Percentiles rank a stretch among this genome's conserved stretches.
Evolutionary conservation across 169 alveolate genomes (phyloP).

Genomic region (Toxoplasma gondii): DNA sequence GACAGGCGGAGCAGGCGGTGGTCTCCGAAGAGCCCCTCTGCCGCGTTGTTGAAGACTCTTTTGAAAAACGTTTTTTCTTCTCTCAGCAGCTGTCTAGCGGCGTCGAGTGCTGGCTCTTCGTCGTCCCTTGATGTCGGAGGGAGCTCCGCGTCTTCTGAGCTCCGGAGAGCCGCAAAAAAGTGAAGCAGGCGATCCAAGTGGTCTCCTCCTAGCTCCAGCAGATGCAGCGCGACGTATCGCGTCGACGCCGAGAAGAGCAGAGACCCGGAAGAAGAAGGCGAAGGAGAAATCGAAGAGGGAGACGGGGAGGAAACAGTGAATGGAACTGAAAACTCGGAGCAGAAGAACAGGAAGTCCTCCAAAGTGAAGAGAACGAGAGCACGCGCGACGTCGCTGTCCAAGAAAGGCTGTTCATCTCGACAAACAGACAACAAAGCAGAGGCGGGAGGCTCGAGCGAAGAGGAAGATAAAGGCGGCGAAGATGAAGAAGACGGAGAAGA

Average conservation of each 20-base stretch:
- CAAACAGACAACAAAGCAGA: background rate
- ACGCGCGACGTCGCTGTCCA: constrained; percentile 70
- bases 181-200: constrained; percentile 64
- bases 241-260: background rate
- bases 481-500: background rate
- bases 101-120: background rate
- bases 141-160: background rate
- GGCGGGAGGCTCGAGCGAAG: background rate
- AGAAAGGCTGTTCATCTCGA: constrained; percentile 69
- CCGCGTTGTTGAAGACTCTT: too few relatives aligned
- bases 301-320: background rate
- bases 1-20: background rate
- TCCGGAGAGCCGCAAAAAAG: background rate
- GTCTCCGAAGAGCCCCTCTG: background rate
- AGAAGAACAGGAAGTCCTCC: constrained; percentile 68
- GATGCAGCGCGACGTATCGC: constrained; percentile 67
- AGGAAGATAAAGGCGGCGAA: background rate
- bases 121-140: background rate
- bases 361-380: constrained; percentile 40
- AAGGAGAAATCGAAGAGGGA: background rate
- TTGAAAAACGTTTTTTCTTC: background rate
- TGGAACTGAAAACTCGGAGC: constrained; percentile 57
- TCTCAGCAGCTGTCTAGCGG: background rate
- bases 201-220: constrained; percentile 69
- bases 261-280: background rate